These are phyloP conservation scores for Glaciozyma antarctica DNA, from an alignment of 768 basidiomycete species.

Conservation along the genomic window DNA sequence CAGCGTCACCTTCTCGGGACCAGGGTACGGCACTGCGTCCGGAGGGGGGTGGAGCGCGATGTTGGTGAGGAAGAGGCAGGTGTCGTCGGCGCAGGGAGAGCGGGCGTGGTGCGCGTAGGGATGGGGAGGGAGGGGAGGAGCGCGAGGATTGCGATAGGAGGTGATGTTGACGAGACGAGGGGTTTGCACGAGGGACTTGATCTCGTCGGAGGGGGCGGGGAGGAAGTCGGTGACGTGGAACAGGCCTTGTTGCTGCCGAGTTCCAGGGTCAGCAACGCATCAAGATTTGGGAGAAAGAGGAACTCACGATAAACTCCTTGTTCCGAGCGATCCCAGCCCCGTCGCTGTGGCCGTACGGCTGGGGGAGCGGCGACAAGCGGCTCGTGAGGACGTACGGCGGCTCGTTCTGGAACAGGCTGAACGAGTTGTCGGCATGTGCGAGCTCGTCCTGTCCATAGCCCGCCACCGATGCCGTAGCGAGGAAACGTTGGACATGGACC, in stretches of 20 bases:
- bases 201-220: background rate
- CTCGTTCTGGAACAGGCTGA: conserved; percentile 28
- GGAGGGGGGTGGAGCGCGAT: conserved; percentile 25
- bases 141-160: conserved; percentile 1
- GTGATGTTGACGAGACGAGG: conserved; percentile 6
- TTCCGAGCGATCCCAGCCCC: conserved; percentile 24
- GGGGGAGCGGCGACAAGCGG: conserved; percentile 10
- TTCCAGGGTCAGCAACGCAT: background rate
- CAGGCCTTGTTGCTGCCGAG: conserved; percentile 19
- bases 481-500: conserved; percentile 15
- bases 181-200: background rate
- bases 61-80: conserved; percentile 31
- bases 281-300: too few relatives aligned
- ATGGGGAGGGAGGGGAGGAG: conserved; percentile 11
- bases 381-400: conserved; percentile 25
- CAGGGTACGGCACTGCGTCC: conserved; percentile 17
- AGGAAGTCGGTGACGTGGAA: conserved; percentile 5
- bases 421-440: conserved; percentile 32
- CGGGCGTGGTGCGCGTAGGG: conserved; percentile 27
- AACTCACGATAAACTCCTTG: conserved; percentile 28
- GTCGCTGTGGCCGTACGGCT: conserved; percentile 18
- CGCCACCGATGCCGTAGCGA: conserved; percentile 2
- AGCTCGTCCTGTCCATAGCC: conserved; percentile 16
- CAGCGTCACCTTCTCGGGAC: background rate
- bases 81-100: conserved; percentile 9